Base-by-base conservation (phyloP, 768 basidiomycete genomes). In the Myochromella boudieri region DNA sequence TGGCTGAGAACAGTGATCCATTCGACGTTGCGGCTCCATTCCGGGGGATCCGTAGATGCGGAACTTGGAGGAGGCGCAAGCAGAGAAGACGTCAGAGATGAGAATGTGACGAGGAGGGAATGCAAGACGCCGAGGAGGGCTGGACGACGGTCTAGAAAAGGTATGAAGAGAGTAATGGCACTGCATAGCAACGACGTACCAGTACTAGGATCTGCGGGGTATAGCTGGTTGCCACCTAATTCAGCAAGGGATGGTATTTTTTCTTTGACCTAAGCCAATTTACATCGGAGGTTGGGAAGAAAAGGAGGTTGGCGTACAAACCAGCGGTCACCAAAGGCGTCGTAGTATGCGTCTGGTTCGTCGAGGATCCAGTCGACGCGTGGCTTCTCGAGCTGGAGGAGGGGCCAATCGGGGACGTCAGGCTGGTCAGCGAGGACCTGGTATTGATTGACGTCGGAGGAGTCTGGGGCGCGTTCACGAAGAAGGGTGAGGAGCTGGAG, bases 291-390 rank as follows among this genome's bases (percentile, higher is more conserved):
- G 17, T 40, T 44, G 44, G 46, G 34, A 42, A 37, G 44, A 42
- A 42, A 44, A 51, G 55, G 34, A 53, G 33, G 34, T 9, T 15
- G 56, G 63, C 88, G 66, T 70, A 93, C 90, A 80, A 86, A 86
- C 88, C 90, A 95, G 57, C 77, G 76, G 62, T 94, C 89, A n/a
- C 90, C 91, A 66, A 87, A 95, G 12, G 85, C 85, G 42, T 79
- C 78, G 62, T 91, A 95, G 51, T 81, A 73, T 7, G 77, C 70
- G 20, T 77, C 75, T 1, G 86, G 85, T 51, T 91, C 90, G 55
- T 93, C 88, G 1, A 90, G 73, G 42, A 95, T 87, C 91, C 92
- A 94, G 59, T 94, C 92, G 11, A 88, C 83, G 36, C 91, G 78
- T 28, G 93, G 93, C 65, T 87, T 91, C 61, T 93, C 87, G 8